phyloP scores from a whole-genome alignment of 2,329 filamentous ascomycete species.

The Malbranchea zuffiana region DNA sequence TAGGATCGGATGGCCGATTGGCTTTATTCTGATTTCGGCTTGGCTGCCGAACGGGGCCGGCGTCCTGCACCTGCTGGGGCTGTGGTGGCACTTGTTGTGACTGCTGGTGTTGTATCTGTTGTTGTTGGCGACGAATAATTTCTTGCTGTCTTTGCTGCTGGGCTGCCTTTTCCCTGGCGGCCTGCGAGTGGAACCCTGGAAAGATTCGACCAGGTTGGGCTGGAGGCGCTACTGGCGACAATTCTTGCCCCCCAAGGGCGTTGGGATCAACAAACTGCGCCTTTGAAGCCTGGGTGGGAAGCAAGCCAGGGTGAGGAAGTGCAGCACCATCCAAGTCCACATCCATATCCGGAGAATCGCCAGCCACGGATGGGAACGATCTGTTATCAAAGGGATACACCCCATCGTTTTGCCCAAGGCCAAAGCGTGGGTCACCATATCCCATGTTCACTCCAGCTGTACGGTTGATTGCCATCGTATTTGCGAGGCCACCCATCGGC shows the following conservation, averaged over 20 bases:
- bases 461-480: slow-evolving; percentile 67
- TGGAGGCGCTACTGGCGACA: slow-evolving; percentile 41
- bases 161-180: slow-evolving; percentile 66
- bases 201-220: slow-evolving; percentile 63
- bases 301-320: slow-evolving; percentile 47
- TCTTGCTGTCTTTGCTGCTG: slow-evolving; percentile 56
- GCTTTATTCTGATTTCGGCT: slow-evolving; percentile 23
- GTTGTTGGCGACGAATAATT: slow-evolving; percentile 48
- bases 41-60: slow-evolving; percentile 20
- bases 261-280: slow-evolving; percentile 62
- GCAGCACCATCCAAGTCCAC: slow-evolving; percentile 55
- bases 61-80: slow-evolving; percentile 14
- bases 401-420: slow-evolving; percentile 3
- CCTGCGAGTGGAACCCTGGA: slow-evolving; percentile 86
- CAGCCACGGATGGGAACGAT: slow-evolving; percentile 42
- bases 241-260: slow-evolving; percentile 54
- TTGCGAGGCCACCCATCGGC: slow-evolving; percentile 70
- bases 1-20: slow-evolving; percentile 47
- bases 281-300: slow-evolving; percentile 23
- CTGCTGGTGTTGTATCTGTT: slow-evolving; percentile 34
- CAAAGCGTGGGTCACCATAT: slow-evolving; percentile 18
- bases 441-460: slow-evolving; percentile 34
- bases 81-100: slow-evolving; percentile 35
- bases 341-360: slow-evolving; percentile 55
- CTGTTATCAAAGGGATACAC: slow-evolving; percentile 58